Evolutionary conservation across 75 land plant genomes (phyloP).

Genomic region (Ceratopteris richardii): DNA sequence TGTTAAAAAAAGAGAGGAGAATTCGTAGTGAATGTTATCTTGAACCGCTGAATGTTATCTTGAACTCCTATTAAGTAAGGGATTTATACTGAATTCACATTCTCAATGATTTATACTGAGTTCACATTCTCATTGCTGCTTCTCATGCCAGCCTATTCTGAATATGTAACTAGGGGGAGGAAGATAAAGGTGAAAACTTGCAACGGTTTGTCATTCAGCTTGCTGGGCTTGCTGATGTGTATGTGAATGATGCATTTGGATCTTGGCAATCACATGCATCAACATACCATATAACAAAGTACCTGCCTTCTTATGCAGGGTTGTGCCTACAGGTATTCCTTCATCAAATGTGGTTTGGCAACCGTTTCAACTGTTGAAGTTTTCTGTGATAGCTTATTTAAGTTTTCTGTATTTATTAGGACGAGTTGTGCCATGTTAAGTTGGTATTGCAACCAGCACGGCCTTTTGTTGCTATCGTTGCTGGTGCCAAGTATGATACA

Average conservation of each 20-base stretch:
- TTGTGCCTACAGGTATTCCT: conserved; percentile 45
- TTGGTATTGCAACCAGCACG: conserved; percentile 20
- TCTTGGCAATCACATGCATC: conserved; percentile 49
- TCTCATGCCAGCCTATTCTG: too few species aligned
- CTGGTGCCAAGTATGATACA: conserved; percentile 48
- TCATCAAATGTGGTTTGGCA: too few species aligned
- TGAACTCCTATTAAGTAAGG: background rate
- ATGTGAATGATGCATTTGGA: conserved; percentile 44
- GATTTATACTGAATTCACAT: too few species aligned
- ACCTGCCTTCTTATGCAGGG: conserved; percentile 43
- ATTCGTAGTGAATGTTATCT: too few species aligned
- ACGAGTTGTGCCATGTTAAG: conserved; percentile 35
- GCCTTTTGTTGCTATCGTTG: conserved; percentile 44
- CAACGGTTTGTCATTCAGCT: conserved; percentile 33
- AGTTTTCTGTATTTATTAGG: conserved; percentile 12
- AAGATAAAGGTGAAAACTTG: conserved; percentile 40
- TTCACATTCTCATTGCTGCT: too few species aligned
- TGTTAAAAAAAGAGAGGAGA: too few species aligned
- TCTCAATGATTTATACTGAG: too few species aligned
- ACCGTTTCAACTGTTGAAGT: background rate
- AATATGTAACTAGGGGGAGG: conserved; percentile 43
- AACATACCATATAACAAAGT: conserved; percentile 38
- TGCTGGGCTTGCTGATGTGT: conserved; percentile 45
- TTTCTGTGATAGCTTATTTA: background rate
- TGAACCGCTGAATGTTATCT: background rate